phyloP scores from a whole-genome alignment of 208 protist genomes.

The Trypanosomatidae sp. region DNA sequence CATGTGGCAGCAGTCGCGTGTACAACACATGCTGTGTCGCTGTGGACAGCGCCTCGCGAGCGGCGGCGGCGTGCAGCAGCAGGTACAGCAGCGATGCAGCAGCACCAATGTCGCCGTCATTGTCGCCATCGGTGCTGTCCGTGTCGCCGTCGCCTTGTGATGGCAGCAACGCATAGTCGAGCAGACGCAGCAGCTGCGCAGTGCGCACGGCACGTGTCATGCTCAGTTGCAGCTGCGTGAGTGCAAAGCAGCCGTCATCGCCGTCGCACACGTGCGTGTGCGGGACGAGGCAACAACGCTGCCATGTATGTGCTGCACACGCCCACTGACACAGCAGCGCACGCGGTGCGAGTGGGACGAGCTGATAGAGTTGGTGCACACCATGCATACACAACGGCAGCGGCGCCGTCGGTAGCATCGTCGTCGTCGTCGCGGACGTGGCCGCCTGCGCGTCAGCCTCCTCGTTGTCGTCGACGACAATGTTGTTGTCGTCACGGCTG shows the following conservation, averaged over 20 bases:
- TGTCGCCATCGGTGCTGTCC: constrained; percentile 8
- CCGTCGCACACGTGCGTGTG: too few relatives aligned
- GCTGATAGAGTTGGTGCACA: too few relatives aligned
- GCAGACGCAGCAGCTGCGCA: constrained; percentile 59
- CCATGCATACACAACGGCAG: too few relatives aligned
- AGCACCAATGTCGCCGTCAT: constrained; percentile 7
- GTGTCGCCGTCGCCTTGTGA: too few relatives aligned
- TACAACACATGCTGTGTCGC: constrained; percentile 14
- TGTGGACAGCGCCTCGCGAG: constrained; percentile 12
- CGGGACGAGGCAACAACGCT: neutral
- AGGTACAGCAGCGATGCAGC: constrained; percentile 15
- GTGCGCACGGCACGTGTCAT: constrained; percentile 49
- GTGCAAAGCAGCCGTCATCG: constrained; percentile 36
- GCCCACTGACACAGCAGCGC: too few relatives aligned
- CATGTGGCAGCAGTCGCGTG: constrained; percentile 24
- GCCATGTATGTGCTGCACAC: too few relatives aligned
- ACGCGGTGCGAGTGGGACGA: too few relatives aligned
- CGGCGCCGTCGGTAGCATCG: too few relatives aligned
- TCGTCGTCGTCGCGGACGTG: too few relatives aligned
- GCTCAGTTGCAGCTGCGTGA: constrained; percentile 26
- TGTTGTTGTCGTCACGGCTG: too few relatives aligned
- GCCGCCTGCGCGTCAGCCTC: too few relatives aligned
- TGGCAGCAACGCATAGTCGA: constrained; percentile 11
- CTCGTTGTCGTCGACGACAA: too few relatives aligned
- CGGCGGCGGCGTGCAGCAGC: constrained; percentile 27